These are phyloP conservation scores for Tricholoma furcatifolium DNA, from an alignment of 768 basidiomycete genomes.

Conservation along the genomic window DNA sequence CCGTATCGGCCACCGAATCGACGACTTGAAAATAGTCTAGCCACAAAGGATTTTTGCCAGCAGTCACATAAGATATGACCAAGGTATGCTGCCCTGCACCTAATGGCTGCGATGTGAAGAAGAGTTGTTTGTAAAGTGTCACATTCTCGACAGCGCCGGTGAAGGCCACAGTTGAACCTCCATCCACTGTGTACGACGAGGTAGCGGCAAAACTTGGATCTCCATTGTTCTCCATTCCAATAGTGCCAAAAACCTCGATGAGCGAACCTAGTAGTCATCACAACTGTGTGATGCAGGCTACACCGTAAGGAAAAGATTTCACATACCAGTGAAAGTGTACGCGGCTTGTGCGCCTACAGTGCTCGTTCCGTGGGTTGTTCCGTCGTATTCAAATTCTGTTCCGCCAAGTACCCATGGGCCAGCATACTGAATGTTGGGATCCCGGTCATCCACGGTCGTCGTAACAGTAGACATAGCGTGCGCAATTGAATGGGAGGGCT, in stretches of 20 bases:
- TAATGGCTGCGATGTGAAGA: slow-evolving; percentile 1
- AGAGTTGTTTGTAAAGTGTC: slow-evolving; percentile 1
- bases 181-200: slow-evolving; percentile 6
- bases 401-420: slow-evolving; percentile 1
- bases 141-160: not conserved
- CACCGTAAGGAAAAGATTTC: not conserved
- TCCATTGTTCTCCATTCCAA: slow-evolving; percentile 7
- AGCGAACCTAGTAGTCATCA: not conserved
- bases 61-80: slow-evolving; percentile 1
- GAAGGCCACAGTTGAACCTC: not conserved
- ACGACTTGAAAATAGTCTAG: slow-evolving; percentile 6
- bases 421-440: not conserved
- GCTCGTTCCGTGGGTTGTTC: slow-evolving; percentile 7
- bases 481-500: too few species aligned
- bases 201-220: slow-evolving; percentile 4
- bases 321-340: slow-evolving; percentile 3
- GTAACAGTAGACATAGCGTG: slow-evolving; percentile 24
- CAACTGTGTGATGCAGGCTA: not conserved
- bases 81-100: slow-evolving; percentile 2
- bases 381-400: not conserved
- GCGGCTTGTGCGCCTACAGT: slow-evolving; percentile 7
- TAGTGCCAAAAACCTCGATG: slow-evolving; percentile 16
- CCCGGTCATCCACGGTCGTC: slow-evolving; percentile 3
- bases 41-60: slow-evolving; percentile 8
- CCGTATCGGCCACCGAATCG: too few species aligned